Evolutionary conservation across 78 protist species (phyloP), one percentile per base, ranked within the genome.

Genomic region (Pelomyxa schiedti): DNA sequence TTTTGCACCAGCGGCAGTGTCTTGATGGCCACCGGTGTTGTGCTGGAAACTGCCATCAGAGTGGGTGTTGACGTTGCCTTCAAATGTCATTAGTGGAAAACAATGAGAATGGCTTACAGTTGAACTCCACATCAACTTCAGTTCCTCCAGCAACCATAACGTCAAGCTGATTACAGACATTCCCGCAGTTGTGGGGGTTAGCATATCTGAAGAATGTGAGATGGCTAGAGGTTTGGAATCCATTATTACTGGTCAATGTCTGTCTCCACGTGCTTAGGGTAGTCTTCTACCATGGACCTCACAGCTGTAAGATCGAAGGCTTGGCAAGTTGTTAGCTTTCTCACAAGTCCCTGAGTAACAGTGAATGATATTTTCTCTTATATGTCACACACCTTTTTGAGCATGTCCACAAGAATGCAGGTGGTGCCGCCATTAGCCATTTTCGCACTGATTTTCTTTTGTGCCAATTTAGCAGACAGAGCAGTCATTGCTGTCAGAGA

Each of bases 1-100:
- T 16, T 16, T 16, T 16, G 58, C 58, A 16, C 58, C 58, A 16
- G 58, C 58, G 58, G 58, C 58, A 16, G 58, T 47, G 58, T 47
- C 58, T 16, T 47, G 58, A 16, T 47, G 58, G 32, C 58, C 58
- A 16, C 58, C 58, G 32, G 58, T 47, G 58, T 47, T 47, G 58
- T 47, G 58, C 58, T 47, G 58, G 58, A 47, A 47, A 16, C 32
- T 24, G 58, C 58, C 58, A 16, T 47, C 58, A 16, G 58, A 47
- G 58, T 47, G 58, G 32, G 58, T 47, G 58, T 47, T 47, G 58
- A 47, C 58, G 58, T 47, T 47, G 58, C n/a, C n/a, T n/a, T n/a
- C n/a, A n/a, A n/a, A n/a, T n/a, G n/a, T n/a, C n/a, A n/a, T n/a
- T n/a, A n/a, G n/a, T n/a, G n/a, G n/a, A n/a, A n/a, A n/a, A n/a